Percentiles rank a stretch among this genome's conserved stretches.
These are phyloP conservation scores for Cladosporium sp. DNA, from an alignment of 2,329 filamentous ascomycete genomes.

Conservation along the genomic window DNA sequence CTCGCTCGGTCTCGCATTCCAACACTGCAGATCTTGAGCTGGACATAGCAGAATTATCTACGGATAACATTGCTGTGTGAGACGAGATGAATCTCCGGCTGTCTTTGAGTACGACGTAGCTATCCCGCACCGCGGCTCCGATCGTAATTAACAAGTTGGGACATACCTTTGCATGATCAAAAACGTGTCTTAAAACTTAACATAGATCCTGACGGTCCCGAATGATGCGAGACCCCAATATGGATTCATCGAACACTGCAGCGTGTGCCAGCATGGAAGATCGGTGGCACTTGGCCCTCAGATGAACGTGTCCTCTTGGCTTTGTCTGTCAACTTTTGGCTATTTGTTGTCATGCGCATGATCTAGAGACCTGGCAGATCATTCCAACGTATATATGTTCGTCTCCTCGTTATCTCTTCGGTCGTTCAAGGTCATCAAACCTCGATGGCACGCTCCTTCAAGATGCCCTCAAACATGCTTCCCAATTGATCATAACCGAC, in stretches of 20 bases:
- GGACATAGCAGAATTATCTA: conserved; percentile 2
- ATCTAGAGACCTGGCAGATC: background rate
- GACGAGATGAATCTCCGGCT: conserved; percentile 13
- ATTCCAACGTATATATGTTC: background rate
- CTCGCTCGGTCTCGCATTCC: conserved; percentile 14
- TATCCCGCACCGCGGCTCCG: conserved; percentile 11
- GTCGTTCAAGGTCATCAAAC: background rate
- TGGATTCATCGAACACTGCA: too few species aligned
- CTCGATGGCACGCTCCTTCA: conserved; percentile 18
- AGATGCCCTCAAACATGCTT: conserved; percentile 33
- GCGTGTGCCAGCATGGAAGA: too few species aligned
- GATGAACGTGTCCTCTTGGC: too few species aligned
- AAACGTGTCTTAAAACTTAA: background rate
- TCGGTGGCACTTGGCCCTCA: too few species aligned
- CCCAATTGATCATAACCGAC: conserved; percentile 35
- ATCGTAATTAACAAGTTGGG: conserved; percentile 16
- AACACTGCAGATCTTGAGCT: conserved; percentile 14
- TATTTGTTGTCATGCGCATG: background rate
- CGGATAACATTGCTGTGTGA: conserved; percentile 3
- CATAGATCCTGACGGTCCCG: too few species aligned
- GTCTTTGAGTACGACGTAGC: conserved; percentile 16
- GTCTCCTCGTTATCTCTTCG: background rate
- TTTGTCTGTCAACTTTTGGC: too few species aligned
- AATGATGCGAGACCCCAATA: too few species aligned
- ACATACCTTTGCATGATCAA: background rate